Evolutionary conservation across 2,329 filamentous ascomycete genomes (phyloP).

Genomic region (Diatrype stigma): DNA sequence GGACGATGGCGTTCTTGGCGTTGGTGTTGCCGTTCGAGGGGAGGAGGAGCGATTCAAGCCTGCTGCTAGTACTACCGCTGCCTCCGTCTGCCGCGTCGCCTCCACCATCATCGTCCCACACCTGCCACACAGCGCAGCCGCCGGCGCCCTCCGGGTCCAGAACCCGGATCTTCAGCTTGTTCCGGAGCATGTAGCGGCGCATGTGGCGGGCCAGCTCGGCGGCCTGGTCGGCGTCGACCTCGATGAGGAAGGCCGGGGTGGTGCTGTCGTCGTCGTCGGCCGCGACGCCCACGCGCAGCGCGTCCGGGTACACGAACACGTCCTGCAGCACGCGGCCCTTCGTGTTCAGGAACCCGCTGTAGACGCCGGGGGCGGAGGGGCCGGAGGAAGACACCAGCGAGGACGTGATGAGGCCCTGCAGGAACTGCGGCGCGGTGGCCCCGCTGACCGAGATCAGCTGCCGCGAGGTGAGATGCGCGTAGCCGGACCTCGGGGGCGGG

Average conservation of each 20-base stretch:
- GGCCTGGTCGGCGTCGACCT: conserved; percentile 70
- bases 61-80: not conserved
- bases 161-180: conserved; percentile 67
- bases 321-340: conserved; percentile 82
- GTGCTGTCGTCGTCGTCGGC: conserved; percentile 16
- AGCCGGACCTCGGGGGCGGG: conserved; percentile 40
- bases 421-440: conserved; percentile 73
- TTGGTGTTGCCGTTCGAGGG: not conserved
- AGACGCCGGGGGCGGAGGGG: conserved; percentile 53
- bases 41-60: conserved; percentile 1
- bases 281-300: conserved; percentile 24
- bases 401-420: conserved; percentile 83
- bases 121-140: conserved; percentile 66
- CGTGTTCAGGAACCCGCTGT: conserved; percentile 82
- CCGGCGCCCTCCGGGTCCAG: conserved; percentile 60
- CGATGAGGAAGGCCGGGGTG: conserved; percentile 64
- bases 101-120: conserved; percentile 73
- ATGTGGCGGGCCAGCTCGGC: conserved; percentile 65
- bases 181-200: conserved; percentile 78
- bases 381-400: conserved; percentile 42
- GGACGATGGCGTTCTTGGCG: conserved; percentile 25
- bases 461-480: conserved; percentile 64
- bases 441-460: conserved; percentile 77
- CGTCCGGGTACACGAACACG: conserved; percentile 77
- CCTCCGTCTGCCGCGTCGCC: no score